phyloP scores from a whole-genome alignment of 2,329 filamentous ascomycete genomes.

The Aspergillus hiratsukae region DNA sequence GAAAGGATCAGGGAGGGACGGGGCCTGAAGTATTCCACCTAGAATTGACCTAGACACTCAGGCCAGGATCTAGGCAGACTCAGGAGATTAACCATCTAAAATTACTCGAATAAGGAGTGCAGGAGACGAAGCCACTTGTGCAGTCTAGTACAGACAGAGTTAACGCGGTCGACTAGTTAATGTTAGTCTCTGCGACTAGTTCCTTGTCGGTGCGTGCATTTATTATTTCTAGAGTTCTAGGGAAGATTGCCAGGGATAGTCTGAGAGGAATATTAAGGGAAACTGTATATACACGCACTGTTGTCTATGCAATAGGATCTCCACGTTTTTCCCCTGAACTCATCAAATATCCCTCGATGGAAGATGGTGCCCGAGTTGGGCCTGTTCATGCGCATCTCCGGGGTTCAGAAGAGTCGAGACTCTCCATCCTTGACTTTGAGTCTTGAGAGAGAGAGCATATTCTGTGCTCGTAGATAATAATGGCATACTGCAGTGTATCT shows the following conservation, averaged over 20 bases:
- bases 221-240: neutral
- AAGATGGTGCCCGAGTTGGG: neutral
- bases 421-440: neutral
- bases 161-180: neutral
- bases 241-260: too few relatives aligned
- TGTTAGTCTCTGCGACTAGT: neutral
- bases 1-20: constrained; percentile 8
- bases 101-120: neutral
- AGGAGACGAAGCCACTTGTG: neutral
- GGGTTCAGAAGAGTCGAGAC: neutral
- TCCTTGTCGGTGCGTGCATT: neutral
- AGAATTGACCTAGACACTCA: too few relatives aligned
- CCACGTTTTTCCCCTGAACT: neutral
- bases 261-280: neutral
- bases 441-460: too few relatives aligned
- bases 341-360: neutral
- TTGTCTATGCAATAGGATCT: neutral
- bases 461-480: too few relatives aligned
- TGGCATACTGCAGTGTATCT: too few relatives aligned
- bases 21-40: constrained; percentile 3
- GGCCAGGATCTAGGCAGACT: neutral
- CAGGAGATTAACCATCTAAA: neutral
- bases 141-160: neutral
- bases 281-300: neutral
- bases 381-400: neutral